Percentiles rank a stretch among this genome's conserved stretches.
These are phyloP conservation scores for Apiospora kogelbergensis DNA, from an alignment of 2,329 filamentous ascomycete species.

Conservation along the genomic window DNA sequence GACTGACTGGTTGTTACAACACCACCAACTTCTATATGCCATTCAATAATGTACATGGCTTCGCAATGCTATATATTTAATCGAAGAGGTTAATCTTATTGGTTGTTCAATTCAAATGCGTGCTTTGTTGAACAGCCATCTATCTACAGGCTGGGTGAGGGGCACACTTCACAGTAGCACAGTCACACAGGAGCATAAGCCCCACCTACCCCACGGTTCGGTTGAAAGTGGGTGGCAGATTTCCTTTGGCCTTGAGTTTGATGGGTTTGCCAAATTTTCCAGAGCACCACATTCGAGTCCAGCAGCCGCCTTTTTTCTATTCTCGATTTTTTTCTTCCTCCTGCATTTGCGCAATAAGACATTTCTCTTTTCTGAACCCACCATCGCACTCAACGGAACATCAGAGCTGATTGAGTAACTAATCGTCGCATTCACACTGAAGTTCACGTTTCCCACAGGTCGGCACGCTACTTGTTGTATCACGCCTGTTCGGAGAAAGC, in stretches of 20 bases:
- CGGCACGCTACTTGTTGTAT: background rate
- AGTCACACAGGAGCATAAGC: background rate
- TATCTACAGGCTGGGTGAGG: background rate
- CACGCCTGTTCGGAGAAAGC: background rate
- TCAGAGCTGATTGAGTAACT: background rate
- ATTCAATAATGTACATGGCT: background rate
- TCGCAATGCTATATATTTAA: background rate
- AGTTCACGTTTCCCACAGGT: background rate
- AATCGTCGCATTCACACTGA: background rate
- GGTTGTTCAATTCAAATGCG: too few relatives aligned
- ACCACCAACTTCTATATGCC: background rate
- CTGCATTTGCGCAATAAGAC: background rate
- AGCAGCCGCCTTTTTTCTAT: constrained; percentile 4
- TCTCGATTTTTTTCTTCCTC: background rate
- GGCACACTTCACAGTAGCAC: background rate
- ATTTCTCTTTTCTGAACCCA: background rate
- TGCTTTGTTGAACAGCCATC: too few relatives aligned
- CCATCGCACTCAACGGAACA: background rate
- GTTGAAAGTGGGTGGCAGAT: background rate
- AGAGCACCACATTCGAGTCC: constrained; percentile 10
- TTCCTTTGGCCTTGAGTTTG: background rate
- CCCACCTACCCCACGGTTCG: background rate
- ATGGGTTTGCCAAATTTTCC: background rate
- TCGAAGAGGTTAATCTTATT: too few relatives aligned
- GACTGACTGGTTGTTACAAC: background rate